Percentiles rank a stretch among this genome's conserved stretches.
Conservation (phyloP, 2,329 filamentous ascomycete species). For the Trichoderma sp. region DNA sequence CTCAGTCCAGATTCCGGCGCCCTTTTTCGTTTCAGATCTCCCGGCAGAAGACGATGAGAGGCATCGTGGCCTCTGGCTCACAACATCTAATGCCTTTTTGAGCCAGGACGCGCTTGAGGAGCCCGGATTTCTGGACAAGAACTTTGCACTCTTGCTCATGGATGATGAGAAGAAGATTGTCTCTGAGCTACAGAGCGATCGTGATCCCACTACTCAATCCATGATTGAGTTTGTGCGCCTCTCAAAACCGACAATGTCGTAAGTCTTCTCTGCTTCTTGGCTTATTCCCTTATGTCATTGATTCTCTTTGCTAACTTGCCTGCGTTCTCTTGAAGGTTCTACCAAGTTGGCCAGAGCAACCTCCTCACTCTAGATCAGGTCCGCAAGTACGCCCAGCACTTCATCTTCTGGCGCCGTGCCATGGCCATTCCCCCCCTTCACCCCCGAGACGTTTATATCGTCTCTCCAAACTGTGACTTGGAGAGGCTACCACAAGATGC, state of each 20-base stretch:
- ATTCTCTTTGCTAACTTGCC: background rate
- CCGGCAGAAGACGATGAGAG: constrained; percentile 66
- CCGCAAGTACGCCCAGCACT: constrained; percentile 83
- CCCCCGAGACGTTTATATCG: constrained; percentile 83
- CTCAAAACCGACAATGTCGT: constrained; percentile 66
- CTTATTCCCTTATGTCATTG: too few species aligned
- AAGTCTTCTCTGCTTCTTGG: background rate
- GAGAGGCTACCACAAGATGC: constrained; percentile 66
- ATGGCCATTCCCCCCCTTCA: constrained; percentile 89
- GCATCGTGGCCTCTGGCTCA: constrained; percentile 78
- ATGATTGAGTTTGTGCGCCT: constrained; percentile 80
- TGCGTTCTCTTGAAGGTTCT: constrained; percentile 42
- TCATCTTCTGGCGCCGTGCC: constrained; percentile 93
- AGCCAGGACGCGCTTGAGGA: constrained; percentile 67
- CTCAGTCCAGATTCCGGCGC: constrained; percentile 63
- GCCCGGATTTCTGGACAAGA: constrained; percentile 71
- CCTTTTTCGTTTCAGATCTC: constrained; percentile 70
- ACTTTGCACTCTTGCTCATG: constrained; percentile 82
- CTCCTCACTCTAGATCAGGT: constrained; percentile 77
- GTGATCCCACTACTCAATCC: constrained; percentile 70
- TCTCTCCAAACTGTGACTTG: constrained; percentile 86
- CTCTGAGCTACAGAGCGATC: constrained; percentile 72
- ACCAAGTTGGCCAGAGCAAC: constrained; percentile 68
- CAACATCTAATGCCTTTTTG: constrained; percentile 75
- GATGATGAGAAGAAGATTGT: constrained; percentile 74